Evolutionary conservation across 305 asterid species (phyloP).

Genomic region (Fraxinus nigra): DNA sequence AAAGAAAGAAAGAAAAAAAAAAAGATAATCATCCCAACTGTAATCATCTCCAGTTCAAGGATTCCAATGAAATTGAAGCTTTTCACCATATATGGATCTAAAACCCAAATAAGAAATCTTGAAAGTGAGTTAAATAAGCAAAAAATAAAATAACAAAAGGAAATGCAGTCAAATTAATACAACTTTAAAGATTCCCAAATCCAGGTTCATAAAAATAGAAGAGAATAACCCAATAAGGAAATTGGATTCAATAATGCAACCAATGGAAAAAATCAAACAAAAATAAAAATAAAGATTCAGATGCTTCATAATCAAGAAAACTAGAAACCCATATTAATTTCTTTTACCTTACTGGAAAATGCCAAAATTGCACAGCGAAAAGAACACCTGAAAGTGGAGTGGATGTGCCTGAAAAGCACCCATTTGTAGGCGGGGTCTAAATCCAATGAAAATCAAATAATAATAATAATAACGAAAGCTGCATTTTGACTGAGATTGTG

Average conservation of each 20-base stretch:
- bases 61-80: background rate
- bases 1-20: too few species aligned
- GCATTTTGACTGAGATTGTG: conserved; percentile 13
- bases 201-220: background rate
- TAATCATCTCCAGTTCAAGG: background rate
- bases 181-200: background rate
- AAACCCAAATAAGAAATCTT: background rate
- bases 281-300: conserved; percentile 3
- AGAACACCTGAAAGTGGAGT: conserved; percentile 26
- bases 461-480: background rate
- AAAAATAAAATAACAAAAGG: conserved; percentile 1
- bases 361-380: conserved; percentile 19
- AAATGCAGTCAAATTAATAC: background rate
- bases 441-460: background rate
- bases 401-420: conserved; percentile 23
- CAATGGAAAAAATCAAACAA: background rate
- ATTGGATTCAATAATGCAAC: conserved; percentile 14
- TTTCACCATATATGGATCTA: background rate
- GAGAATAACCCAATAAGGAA: background rate
- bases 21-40: background rate
- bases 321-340: background rate
- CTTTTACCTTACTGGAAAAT: conserved; percentile 24
- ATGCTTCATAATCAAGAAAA: conserved; percentile 12
- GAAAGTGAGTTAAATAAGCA: background rate
- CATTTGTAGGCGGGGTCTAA: conserved; percentile 22